Conservation (phyloP, 345 rosid genomes). For the Syzygium aqueum region DNA sequence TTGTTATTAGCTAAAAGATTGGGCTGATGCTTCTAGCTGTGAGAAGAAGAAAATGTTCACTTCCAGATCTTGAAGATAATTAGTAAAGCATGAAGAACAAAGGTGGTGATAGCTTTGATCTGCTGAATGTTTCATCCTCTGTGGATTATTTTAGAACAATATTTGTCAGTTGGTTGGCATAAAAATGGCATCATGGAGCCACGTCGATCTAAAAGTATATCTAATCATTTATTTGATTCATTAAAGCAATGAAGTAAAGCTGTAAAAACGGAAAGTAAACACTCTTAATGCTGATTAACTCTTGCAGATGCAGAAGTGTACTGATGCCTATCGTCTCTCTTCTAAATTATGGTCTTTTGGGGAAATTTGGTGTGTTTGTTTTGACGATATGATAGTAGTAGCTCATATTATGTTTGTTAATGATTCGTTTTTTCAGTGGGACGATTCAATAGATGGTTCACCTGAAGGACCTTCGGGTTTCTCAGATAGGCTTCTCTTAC, state of each 20-base stretch:
- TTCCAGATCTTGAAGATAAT: too few relatives aligned
- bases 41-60: not conserved
- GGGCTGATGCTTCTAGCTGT: not conserved
- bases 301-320: not conserved
- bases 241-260: not conserved
- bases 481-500: too few relatives aligned
- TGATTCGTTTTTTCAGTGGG: conserved; percentile 28
- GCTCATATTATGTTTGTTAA: not conserved
- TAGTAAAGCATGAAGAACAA: not conserved
- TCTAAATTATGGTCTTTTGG: not conserved
- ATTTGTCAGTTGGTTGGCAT: not conserved
- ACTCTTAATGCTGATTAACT: not conserved
- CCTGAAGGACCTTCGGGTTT: conserved; percentile 11
- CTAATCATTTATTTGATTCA: not conserved
- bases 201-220: not conserved
- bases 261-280: not conserved
- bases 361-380: not conserved
- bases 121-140: not conserved
- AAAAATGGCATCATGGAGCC: not conserved
- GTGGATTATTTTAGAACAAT: not conserved
- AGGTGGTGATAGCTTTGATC: not conserved
- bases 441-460: conserved; percentile 22
- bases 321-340: not conserved
- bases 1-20: not conserved
- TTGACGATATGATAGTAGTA: not conserved